Percentiles rank a stretch among this genome's conserved stretches.
These are phyloP conservation scores for Sonneratia caseolaris DNA, from an alignment of 345 rosid species.

Conservation along the genomic window DNA sequence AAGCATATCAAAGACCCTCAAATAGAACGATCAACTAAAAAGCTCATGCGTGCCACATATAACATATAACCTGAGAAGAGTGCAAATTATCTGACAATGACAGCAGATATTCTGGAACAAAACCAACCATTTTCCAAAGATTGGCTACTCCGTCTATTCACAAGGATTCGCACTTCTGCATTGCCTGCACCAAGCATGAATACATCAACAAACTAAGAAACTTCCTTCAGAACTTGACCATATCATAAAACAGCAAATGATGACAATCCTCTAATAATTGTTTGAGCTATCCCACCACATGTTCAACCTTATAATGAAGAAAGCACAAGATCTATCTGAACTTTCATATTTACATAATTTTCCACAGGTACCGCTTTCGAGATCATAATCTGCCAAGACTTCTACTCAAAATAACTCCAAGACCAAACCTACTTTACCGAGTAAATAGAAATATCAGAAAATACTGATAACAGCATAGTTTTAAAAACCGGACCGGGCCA, in stretches of 20 bases:
- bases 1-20: neutral
- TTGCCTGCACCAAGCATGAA: conserved; percentile 18
- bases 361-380: neutral
- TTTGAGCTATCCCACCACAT: neutral
- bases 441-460: no score
- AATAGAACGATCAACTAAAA: neutral
- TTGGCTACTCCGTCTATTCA: conserved; percentile 21
- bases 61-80: neutral
- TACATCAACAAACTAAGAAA: neutral
- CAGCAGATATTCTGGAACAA: neutral
- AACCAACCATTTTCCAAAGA: conserved; percentile 37
- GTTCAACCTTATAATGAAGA: neutral
- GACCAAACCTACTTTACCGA: neutral
- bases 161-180: conserved; percentile 22
- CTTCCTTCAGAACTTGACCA: neutral
- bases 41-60: neutral
- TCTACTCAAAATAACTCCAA: neutral
- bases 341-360: neutral
- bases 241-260: neutral
- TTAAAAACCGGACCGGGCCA: no score
- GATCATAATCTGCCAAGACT: neutral
- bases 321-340: neutral
- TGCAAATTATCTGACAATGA: neutral
- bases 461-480: no score
- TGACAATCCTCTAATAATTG: neutral